Base-by-base conservation (phyloP, 805 yeast genomes). In the Pichia exigua region DNA sequence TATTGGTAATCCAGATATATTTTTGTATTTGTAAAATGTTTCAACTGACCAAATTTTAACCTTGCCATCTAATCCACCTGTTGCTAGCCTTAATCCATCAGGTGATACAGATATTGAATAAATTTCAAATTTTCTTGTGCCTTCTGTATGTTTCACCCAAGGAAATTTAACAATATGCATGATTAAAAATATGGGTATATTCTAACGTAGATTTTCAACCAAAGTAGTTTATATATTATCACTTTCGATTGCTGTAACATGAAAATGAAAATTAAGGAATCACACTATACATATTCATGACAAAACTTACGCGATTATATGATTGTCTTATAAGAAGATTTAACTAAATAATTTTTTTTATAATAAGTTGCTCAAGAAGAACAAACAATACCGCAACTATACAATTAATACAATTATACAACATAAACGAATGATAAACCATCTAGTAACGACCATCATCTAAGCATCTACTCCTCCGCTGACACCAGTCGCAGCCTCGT, bases 11-110 rank as follows among this genome's bases (percentile, higher is more conserved):
- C 9, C 20, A 18, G 20, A 9, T n/a, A 22, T 20, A 4, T 53
- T 51, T 43, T 67, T 65, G 58, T 74, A 81, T 42, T 73, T 69
- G 13, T 70, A 59, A 10, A 85, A 73, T 12, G 85, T 77, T 6
- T 73, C 76, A 9, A 81, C 71, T 13, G 85, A 82, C 99, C 99
- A 92, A 45, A 92, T 85, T 56, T 92, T 78, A 44, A 94, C 89
- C 59, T 88, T 89, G 0, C 98, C 97, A 68, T 92, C 92, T 41
- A 86, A 69, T 1, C 98, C 99, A 18, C 98, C 99, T 1, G 97
- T 84, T 1, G 97, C 99, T 26, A 92, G 65, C 51, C 96, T 71
- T 45, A 81, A 66, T 1, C 96, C 96, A 68, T 89, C 95, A 0
- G 88, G 80, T 55, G 87, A 84, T 4, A 87, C 83, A 50, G 82